Evolutionary conservation across 345 rosid genomes (phyloP).

Genomic region (Pistacia vera): DNA sequence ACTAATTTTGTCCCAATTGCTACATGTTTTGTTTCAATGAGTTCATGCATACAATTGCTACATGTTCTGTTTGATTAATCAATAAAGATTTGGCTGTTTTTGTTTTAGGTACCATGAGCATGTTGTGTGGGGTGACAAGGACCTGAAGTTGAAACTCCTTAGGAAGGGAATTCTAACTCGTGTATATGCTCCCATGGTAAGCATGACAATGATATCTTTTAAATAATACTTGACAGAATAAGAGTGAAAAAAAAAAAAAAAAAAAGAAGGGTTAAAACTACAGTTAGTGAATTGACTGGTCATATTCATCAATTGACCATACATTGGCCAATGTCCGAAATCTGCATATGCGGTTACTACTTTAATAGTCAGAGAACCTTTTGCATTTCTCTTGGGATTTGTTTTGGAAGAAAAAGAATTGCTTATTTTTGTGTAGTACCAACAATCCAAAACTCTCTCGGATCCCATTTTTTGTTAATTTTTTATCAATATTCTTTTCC

Average conservation of each 20-base stretch:
- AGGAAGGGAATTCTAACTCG: constrained; percentile 86
- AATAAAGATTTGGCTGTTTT: neutral
- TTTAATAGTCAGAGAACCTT: neutral
- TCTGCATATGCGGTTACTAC: too few relatives aligned
- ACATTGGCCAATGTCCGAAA: too few relatives aligned
- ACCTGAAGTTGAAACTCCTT: constrained; percentile 68
- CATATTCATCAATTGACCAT: too few relatives aligned
- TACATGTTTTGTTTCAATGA: constrained; percentile 10
- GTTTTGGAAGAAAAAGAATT: neutral
- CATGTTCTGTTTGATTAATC: neutral
- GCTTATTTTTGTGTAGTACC: neutral
- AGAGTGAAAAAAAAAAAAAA: too few relatives aligned
- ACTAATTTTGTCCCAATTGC: neutral
- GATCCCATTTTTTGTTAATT: neutral
- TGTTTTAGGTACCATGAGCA: constrained; percentile 80
- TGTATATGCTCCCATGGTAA: constrained; percentile 91
- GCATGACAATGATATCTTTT: constrained; percentile 13
- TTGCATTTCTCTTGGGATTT: neutral
- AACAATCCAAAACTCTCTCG: neutral
- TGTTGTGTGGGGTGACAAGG: constrained; percentile 90
- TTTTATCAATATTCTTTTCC: neutral
- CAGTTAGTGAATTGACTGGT: too few relatives aligned
- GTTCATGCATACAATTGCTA: neutral
- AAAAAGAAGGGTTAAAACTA: too few relatives aligned
- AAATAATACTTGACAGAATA: too few relatives aligned